Conservation (phyloP, 495 filamentous ascomycete genomes). For the Extremus antarcticus region DNA sequence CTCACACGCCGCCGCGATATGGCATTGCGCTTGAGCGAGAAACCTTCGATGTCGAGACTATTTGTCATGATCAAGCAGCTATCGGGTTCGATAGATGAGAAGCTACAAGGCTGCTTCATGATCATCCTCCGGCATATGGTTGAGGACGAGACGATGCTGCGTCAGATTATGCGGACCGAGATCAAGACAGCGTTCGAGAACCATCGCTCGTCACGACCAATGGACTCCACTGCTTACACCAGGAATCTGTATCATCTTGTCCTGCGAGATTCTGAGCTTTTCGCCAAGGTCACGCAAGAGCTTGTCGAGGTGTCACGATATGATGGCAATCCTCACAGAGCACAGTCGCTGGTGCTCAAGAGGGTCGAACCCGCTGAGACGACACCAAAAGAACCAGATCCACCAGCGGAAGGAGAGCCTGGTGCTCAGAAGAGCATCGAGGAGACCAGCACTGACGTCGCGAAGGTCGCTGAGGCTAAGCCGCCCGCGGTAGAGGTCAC, state of each 20-base stretch:
- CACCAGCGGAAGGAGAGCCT: constrained; percentile 25
- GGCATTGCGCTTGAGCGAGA: constrained; percentile 68
- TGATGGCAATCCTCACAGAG: constrained; percentile 43
- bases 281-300: constrained; percentile 84
- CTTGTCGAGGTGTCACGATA: constrained; percentile 58
- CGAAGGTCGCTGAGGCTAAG: constrained; percentile 59
- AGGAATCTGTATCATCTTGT: constrained; percentile 72
- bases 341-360: constrained; percentile 49
- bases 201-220: constrained; percentile 45
- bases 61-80: constrained; percentile 94
- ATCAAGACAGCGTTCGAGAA: constrained; percentile 62
- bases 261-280: constrained; percentile 72
- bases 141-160: constrained; percentile 83
- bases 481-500: constrained; percentile 81
- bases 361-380: constrained; percentile 33
- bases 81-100: constrained; percentile 60
- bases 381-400: background rate
- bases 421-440: constrained; percentile 26
- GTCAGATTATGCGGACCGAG: constrained; percentile 85
- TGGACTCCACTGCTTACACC: constrained; percentile 63
- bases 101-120: constrained; percentile 72
- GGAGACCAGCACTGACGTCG: constrained; percentile 27
- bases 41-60: constrained; percentile 74
- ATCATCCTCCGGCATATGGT: constrained; percentile 83
- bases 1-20: constrained; percentile 69